A percentile compares a stretch with the other conserved stretches of the same genome.
phyloP scores from a whole-genome alignment of 305 asterid species.

The Fraxinus sp. region DNA sequence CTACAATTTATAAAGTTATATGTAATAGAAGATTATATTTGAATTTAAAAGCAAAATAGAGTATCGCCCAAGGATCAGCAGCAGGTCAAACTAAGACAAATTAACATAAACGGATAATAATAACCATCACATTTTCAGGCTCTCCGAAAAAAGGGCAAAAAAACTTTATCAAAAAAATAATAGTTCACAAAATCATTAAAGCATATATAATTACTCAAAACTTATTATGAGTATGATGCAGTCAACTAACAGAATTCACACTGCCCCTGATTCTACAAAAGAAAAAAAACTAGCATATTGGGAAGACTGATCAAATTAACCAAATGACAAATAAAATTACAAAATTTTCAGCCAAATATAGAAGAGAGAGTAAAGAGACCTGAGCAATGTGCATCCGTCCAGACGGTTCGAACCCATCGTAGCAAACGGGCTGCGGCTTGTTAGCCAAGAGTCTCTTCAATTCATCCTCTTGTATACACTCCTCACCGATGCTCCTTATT shows the following conservation, averaged over 20 bases:
- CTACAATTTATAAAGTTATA: background rate
- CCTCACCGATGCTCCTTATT: slow-evolving; percentile 81
- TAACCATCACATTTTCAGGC: background rate
- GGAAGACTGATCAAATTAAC: background rate
- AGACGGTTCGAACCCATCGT: slow-evolving; percentile 89
- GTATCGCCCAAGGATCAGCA: background rate
- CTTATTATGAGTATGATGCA: background rate
- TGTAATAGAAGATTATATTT: background rate
- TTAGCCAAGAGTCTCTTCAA: slow-evolving; percentile 60
- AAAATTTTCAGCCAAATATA: background rate
- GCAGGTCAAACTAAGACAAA: background rate
- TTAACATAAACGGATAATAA: background rate
- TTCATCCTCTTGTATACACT: slow-evolving; percentile 88
- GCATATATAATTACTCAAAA: background rate
- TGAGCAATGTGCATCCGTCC: slow-evolving; percentile 98
- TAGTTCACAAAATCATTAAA: background rate
- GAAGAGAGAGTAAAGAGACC: slow-evolving; percentile 36
- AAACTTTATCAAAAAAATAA: background rate
- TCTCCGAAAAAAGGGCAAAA: background rate
- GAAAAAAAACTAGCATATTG: background rate
- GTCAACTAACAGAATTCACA: background rate
- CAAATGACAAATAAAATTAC: background rate
- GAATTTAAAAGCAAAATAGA: background rate
- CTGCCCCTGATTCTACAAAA: background rate
- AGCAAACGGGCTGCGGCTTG: slow-evolving; percentile 67